These are phyloP conservation scores for Uronychia binucleata DNA, from an alignment of 73 alveolate genomes.

Conservation along the genomic window DNA sequence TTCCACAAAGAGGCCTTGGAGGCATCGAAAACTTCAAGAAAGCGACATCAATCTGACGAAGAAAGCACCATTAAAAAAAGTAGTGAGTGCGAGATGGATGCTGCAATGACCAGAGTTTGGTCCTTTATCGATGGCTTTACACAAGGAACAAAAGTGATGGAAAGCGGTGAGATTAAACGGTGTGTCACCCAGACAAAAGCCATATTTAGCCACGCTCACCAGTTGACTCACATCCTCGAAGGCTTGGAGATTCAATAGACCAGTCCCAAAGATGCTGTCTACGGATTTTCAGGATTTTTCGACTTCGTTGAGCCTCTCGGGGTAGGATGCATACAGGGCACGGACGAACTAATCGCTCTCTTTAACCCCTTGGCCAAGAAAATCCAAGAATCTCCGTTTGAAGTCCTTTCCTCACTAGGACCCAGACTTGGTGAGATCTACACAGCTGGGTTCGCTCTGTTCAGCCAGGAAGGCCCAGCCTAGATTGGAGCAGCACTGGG, in stretches of 20 bases:
- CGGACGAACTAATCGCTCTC: not conserved
- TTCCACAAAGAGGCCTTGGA: too few relatives aligned
- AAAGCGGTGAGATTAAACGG: not conserved
- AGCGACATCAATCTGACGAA: too few relatives aligned
- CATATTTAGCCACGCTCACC: not conserved
- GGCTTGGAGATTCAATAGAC: not conserved
- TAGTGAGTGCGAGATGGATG: not conserved
- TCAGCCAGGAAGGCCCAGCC: not conserved
- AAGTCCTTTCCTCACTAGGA: not conserved
- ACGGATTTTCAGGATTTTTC: not conserved
- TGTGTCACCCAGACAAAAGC: not conserved
- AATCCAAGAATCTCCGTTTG: not conserved
- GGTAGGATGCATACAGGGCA: not conserved
- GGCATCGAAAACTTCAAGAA: too few relatives aligned
- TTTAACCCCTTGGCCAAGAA: not conserved
- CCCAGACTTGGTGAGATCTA: not conserved
- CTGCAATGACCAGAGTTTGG: not conserved
- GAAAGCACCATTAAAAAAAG: not conserved
- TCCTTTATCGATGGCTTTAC: not conserved
- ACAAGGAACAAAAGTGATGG: not conserved
- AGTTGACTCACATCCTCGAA: not conserved
- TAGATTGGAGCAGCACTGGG: not conserved
- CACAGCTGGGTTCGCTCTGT: not conserved
- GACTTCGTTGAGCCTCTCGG: not conserved
- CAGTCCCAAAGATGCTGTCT: not conserved